Conservation (phyloP, 78 protist species). For the Goniomonas avonlea region DNA sequence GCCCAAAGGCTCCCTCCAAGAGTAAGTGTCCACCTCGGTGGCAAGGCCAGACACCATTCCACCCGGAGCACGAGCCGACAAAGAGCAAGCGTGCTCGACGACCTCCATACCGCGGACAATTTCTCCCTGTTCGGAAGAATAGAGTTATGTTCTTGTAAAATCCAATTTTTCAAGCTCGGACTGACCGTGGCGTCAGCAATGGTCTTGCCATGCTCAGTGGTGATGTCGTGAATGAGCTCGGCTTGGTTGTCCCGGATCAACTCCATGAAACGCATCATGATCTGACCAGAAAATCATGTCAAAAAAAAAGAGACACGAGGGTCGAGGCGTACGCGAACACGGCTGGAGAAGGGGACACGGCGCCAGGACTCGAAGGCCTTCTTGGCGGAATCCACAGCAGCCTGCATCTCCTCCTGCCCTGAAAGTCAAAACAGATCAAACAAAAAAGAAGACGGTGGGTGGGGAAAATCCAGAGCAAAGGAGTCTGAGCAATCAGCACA, state of each 20-base stretch:
- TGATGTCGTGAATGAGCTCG: neutral
- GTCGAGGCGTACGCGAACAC: no score
- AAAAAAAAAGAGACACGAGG: no score
- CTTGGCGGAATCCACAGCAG: neutral
- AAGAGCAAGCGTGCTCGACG: constrained; percentile 81
- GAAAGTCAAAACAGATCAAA: no score
- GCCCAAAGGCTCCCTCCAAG: constrained; percentile 87
- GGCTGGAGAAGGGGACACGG: no score
- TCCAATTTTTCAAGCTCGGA: no score
- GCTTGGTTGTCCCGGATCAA: constrained; percentile 66
- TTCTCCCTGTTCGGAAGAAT: no score
- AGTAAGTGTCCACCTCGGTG: constrained; percentile 75
- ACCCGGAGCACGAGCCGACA: constrained; percentile 53
- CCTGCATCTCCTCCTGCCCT: neutral
- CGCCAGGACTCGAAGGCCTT: constrained; percentile 1
- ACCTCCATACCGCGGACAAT: constrained; percentile 64
- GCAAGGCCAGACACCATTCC: neutral
- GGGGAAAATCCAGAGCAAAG: neutral
- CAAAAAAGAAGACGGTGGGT: no score
- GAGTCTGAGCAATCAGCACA: neutral
- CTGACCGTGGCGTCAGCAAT: constrained; percentile 86
- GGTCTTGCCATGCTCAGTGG: constrained; percentile 87
- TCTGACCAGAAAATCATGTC: no score
- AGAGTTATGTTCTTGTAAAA: no score
- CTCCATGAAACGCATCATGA: constrained; percentile 66